Percentiles rank a stretch among this genome's conserved stretches.
phyloP scores from a whole-genome alignment of 2,329 filamentous ascomycete species.

The Emergomyces pasteurianus region DNA sequence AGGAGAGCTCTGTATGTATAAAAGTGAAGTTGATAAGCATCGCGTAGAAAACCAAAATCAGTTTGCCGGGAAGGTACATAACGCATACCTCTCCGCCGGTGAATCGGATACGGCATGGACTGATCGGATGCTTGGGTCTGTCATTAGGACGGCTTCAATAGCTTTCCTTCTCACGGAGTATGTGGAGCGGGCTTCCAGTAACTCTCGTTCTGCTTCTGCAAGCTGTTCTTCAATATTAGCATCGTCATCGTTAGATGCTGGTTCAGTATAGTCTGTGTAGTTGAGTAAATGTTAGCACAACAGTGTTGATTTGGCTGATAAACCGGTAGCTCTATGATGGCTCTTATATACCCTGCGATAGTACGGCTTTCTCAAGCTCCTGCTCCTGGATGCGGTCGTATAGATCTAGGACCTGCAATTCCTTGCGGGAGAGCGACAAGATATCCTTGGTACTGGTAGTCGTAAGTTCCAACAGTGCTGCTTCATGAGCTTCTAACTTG shows the following conservation, averaged over 20 bases:
- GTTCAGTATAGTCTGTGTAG: slow-evolving; percentile 19
- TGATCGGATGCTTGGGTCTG: slow-evolving; percentile 65
- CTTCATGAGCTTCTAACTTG: slow-evolving; percentile 23
- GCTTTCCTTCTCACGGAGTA: slow-evolving; percentile 60
- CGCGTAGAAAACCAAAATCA: background rate
- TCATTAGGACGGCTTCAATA: slow-evolving; percentile 55
- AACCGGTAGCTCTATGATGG: background rate
- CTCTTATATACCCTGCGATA: slow-evolving; percentile 34
- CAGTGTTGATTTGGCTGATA: background rate
- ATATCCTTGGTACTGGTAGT: slow-evolving; percentile 34
- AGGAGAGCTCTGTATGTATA: slow-evolving; percentile 47
- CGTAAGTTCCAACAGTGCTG: slow-evolving; percentile 27
- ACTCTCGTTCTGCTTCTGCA: slow-evolving; percentile 47
- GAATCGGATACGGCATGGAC: slow-evolving; percentile 57
- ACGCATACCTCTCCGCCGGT: slow-evolving; percentile 53
- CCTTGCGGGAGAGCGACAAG: slow-evolving; percentile 52
- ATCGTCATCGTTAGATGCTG: slow-evolving; percentile 38
- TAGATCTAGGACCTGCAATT: slow-evolving; percentile 54
- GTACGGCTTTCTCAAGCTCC: slow-evolving; percentile 57
- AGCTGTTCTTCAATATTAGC: slow-evolving; percentile 41
- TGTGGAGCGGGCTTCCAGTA: slow-evolving; percentile 57
- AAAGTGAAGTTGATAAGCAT: background rate
- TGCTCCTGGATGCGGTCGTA: slow-evolving; percentile 62
- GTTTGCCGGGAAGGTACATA: background rate
- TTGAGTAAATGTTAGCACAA: background rate